Percentiles rank a stretch among this genome's conserved stretches.
Conservation (phyloP, 495 filamentous ascomycete genomes). For the Pyrenula massariospora region DNA sequence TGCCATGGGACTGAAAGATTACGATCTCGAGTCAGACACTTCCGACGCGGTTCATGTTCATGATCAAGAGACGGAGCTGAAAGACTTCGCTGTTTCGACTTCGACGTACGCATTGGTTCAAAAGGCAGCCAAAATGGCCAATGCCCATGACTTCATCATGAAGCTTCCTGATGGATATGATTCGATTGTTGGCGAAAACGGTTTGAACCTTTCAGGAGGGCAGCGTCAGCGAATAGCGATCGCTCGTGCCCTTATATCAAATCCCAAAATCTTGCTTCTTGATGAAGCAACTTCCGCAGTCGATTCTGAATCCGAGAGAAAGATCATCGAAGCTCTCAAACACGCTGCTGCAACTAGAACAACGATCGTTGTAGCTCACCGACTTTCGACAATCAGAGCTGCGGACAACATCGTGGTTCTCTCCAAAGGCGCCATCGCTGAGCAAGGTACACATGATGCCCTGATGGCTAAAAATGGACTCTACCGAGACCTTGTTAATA, state of each 20-base stretch:
- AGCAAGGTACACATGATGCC: conserved; percentile 36
- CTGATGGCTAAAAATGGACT: conserved; percentile 28
- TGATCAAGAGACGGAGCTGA: too few species aligned
- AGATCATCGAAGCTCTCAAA: conserved; percentile 35
- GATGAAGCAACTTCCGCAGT: conserved; percentile 42
- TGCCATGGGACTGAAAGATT: conserved; percentile 50
- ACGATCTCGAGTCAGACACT: conserved; percentile 31
- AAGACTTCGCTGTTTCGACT: conserved; percentile 5
- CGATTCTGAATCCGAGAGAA: conserved; percentile 32
- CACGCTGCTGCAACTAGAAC: conserved; percentile 25
- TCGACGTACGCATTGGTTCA: too few species aligned
- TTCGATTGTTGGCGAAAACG: conserved; percentile 27
- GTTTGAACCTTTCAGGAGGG: conserved; percentile 24
- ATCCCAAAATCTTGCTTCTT: conserved; percentile 68
- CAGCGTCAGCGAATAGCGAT: conserved; percentile 54
- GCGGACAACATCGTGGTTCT: conserved; percentile 45
- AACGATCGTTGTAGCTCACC: conserved; percentile 42
- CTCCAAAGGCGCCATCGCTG: conserved; percentile 27
- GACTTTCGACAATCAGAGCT: conserved; percentile 40
- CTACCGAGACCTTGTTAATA: conserved; percentile 36
- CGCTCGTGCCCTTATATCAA: conserved; percentile 68
- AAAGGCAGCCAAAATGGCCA: conserved; percentile 14
- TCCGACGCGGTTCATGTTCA: too few species aligned
- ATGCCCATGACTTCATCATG: conserved; percentile 22
- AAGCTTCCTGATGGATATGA: conserved; percentile 21